phyloP scores from a whole-genome alignment of 2,329 filamentous ascomycete species.

The Ceratocystis cubensis region DNA sequence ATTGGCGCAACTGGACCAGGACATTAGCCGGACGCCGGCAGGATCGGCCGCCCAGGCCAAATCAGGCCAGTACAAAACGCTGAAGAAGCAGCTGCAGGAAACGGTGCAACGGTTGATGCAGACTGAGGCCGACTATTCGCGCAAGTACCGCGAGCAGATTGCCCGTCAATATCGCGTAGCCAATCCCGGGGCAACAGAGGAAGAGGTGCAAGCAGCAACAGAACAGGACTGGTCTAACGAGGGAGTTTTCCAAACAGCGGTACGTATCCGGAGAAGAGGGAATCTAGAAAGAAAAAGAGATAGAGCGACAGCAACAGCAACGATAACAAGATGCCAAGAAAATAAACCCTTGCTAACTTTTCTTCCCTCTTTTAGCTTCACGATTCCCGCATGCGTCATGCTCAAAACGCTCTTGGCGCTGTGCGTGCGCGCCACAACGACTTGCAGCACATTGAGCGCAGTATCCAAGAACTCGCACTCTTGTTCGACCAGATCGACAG shows the following conservation, averaged over 20 bases:
- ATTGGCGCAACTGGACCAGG: slow-evolving; percentile 62
- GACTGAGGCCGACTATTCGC: slow-evolving; percentile 58
- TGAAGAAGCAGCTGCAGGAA: slow-evolving; percentile 60
- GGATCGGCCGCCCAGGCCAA: slow-evolving; percentile 52
- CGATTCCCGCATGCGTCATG: slow-evolving; percentile 15
- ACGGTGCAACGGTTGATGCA: slow-evolving; percentile 58
- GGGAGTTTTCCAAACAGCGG: slow-evolving; percentile 70
- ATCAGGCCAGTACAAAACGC: slow-evolving; percentile 52
- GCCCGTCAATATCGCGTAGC: slow-evolving; percentile 70
- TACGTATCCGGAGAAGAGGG: slow-evolving; percentile 36
- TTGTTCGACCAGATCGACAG: slow-evolving; percentile 66
- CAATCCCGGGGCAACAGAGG: slow-evolving; percentile 65
- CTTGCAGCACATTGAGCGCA: slow-evolving; percentile 67
- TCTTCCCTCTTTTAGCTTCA: slow-evolving; percentile 15
- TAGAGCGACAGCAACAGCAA: neutral
- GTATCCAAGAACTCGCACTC: slow-evolving; percentile 53
- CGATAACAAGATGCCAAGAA: neutral
- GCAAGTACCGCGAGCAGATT: slow-evolving; percentile 64
- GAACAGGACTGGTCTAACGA: slow-evolving; percentile 64
- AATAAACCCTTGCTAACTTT: neutral
- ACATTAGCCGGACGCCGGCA: slow-evolving; percentile 33
- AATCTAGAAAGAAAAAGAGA: neutral
- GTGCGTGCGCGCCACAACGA: slow-evolving; percentile 75
- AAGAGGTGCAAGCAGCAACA: slow-evolving; percentile 56
- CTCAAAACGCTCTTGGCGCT: slow-evolving; percentile 49